Evolutionary conservation across 2,329 filamentous ascomycete genomes (phyloP).

Genomic region (Thermoascus crustaceus): DNA sequence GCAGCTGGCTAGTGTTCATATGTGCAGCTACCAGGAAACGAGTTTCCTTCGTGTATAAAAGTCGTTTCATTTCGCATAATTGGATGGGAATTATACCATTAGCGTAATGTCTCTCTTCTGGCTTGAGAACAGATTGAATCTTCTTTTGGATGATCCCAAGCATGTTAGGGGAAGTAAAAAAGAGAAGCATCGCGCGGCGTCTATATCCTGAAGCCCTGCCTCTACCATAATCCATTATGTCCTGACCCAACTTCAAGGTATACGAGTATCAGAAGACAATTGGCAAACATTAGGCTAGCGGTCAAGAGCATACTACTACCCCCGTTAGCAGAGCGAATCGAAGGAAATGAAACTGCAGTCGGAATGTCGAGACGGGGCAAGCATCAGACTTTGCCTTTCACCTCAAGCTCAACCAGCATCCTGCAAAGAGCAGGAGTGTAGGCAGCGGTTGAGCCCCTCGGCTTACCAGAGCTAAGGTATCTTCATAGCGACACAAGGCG

Average conservation of each 20-base stretch:
- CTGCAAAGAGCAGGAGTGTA: slow-evolving; percentile 12
- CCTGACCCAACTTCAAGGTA: no score
- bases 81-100: no score
- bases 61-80: not conserved
- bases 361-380: not conserved
- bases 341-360: not conserved
- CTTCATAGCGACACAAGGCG: slow-evolving; percentile 22
- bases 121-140: no score
- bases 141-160: no score
- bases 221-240: no score
- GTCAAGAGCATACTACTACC: not conserved
- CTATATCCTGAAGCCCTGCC: no score
- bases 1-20: no score
- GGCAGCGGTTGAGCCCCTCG: slow-evolving; percentile 36
- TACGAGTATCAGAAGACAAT: not conserved
- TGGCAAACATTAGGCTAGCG: not conserved
- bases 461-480: slow-evolving; percentile 39
- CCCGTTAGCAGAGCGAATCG: not conserved
- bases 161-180: no score
- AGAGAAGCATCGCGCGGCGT: no score
- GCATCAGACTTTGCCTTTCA: slow-evolving; percentile 38
- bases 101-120: no score
- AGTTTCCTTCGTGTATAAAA: not conserved
- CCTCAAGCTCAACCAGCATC: slow-evolving; percentile 38
- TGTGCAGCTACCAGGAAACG: not conserved